Evolutionary conservation across 1,284 basidiomycete species (phyloP).

Genomic region (Rhodofomes roseus): DNA sequence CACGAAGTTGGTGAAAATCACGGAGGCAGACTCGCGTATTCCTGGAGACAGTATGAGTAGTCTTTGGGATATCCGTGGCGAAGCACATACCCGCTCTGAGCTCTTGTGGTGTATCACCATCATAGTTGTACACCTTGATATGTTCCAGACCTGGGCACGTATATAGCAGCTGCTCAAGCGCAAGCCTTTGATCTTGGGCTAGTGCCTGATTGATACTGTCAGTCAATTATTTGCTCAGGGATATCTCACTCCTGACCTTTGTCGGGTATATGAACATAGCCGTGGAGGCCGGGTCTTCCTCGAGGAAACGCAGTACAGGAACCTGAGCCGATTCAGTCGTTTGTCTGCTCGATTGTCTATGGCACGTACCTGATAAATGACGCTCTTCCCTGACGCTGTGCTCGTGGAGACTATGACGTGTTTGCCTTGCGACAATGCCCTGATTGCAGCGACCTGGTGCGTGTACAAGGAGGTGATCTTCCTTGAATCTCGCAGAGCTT

Average conservation of each 20-base stretch:
- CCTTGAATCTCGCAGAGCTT: slow-evolving; percentile 60
- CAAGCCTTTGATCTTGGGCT: slow-evolving; percentile 82
- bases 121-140: slow-evolving; percentile 75
- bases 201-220: slow-evolving; percentile 53
- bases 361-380: slow-evolving; percentile 74
- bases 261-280: slow-evolving; percentile 91
- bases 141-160: slow-evolving; percentile 62
- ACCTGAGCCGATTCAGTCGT: slow-evolving; percentile 40
- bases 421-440: slow-evolving; percentile 55
- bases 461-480: slow-evolving; percentile 69
- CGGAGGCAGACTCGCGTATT: slow-evolving; percentile 61
- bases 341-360: background rate
- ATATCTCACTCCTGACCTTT: slow-evolving; percentile 45
- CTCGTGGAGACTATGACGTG: slow-evolving; percentile 89
- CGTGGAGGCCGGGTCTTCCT: slow-evolving; percentile 58
- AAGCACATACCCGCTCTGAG: slow-evolving; percentile 45
- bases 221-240: background rate
- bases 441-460: slow-evolving; percentile 80
- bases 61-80: background rate
- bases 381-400: slow-evolving; percentile 89
- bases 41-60: slow-evolving; percentile 30
- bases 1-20: slow-evolving; percentile 79
- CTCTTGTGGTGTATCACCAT: slow-evolving; percentile 83
- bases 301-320: slow-evolving; percentile 68
- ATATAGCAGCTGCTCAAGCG: slow-evolving; percentile 64